phyloP scores from a whole-genome alignment of 192 early-diverging fungal genomes.

The Fimicolochytrium jonesii region DNA sequence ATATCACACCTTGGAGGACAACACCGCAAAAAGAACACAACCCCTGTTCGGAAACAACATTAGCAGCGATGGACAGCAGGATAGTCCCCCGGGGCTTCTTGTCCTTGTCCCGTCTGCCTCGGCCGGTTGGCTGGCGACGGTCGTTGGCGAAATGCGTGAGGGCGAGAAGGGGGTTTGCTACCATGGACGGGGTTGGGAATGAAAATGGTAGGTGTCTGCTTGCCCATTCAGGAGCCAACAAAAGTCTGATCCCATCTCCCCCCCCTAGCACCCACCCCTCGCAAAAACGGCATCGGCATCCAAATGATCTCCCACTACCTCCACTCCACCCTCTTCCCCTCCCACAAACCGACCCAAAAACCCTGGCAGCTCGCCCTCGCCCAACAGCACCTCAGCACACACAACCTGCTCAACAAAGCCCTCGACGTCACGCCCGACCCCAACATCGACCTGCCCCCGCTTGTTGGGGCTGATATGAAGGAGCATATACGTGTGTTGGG shows the following conservation, averaged over 20 bases:
- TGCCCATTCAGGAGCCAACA: too few relatives aligned
- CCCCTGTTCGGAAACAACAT: too few relatives aligned
- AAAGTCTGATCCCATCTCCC: neutral
- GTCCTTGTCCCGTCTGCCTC: too few relatives aligned
- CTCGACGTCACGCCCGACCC: constrained; percentile 37
- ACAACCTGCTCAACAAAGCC: constrained; percentile 53
- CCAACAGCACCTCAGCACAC: constrained; percentile 41
- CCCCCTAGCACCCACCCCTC: neutral
- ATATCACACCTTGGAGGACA: too few relatives aligned
- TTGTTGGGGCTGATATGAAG: constrained; percentile 56
- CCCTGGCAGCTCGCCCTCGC: constrained; percentile 17
- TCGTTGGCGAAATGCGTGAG: too few relatives aligned
- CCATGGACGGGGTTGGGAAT: too few relatives aligned
- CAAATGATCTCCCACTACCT: constrained; percentile 57
- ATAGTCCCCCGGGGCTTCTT: too few relatives aligned
- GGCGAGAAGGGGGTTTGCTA: too few relatives aligned
- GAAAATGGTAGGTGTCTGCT: too few relatives aligned
- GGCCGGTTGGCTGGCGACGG: too few relatives aligned
- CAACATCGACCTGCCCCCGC: constrained; percentile 48
- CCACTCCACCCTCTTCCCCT: constrained; percentile 44
- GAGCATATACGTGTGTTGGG: constrained; percentile 79
- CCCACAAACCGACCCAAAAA: neutral
- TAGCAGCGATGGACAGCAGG: too few relatives aligned
- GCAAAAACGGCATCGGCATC: constrained; percentile 50
- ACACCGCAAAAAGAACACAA: too few relatives aligned